Evolutionary conservation across 2,329 filamentous ascomycete genomes (phyloP).

Genomic region (Aspergillus quadrilineatus): DNA sequence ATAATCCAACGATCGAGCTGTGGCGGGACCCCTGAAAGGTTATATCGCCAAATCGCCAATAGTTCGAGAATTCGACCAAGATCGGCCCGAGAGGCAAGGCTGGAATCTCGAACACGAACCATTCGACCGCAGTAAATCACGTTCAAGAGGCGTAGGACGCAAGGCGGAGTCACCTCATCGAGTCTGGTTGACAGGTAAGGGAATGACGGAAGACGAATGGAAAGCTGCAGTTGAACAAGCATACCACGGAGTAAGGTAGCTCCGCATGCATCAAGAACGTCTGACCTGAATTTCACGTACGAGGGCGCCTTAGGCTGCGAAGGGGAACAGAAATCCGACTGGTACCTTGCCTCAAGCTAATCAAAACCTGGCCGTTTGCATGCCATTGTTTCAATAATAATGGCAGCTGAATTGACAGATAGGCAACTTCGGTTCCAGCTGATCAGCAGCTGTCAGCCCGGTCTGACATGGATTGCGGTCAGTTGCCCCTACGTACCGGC

Average conservation of each 20-base stretch:
- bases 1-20: not conserved
- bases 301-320: not conserved
- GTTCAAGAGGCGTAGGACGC: constrained; percentile 6
- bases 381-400: not conserved
- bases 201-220: not conserved
- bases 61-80: not conserved
- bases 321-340: constrained; percentile 5
- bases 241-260: constrained; percentile 1
- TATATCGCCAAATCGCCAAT: constrained; percentile 1
- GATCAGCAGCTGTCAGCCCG: not conserved
- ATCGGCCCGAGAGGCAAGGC: constrained; percentile 9
- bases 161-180: not conserved
- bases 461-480: constrained; percentile 6
- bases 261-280: constrained; percentile 7
- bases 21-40: not conserved
- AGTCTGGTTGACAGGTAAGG: constrained; percentile 7
- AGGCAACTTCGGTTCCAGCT: not conserved
- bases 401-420: not conserved
- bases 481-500: not conserved
- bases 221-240: not conserved
- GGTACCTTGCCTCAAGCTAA: constrained; percentile 2
- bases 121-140: not conserved
- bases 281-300: not conserved
- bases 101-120: constrained; percentile 3
- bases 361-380: not conserved